phyloP scores from a whole-genome alignment of 2,329 filamentous ascomycete species.

The Annulohypoxylon truncatum region DNA sequence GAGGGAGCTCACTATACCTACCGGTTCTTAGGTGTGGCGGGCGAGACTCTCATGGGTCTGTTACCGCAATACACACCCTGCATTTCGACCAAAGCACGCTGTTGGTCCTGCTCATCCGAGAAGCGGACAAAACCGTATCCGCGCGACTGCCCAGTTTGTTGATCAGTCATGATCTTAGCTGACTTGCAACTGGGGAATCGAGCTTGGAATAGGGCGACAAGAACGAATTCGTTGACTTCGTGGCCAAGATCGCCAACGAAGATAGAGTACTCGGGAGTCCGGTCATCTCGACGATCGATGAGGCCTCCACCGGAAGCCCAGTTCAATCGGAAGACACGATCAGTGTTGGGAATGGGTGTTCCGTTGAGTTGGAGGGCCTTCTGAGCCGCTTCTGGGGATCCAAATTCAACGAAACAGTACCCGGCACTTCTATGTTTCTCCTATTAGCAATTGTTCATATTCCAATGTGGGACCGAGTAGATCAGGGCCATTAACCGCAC shows the following conservation, averaged over 20 bases:
- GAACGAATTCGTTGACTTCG: slow-evolving; percentile 97
- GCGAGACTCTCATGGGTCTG: slow-evolving; percentile 97
- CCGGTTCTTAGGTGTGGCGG: slow-evolving; percentile 95
- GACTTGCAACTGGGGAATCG: slow-evolving; percentile 98
- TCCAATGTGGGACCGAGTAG: not conserved
- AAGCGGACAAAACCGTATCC: slow-evolving; percentile 99
- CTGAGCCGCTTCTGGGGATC: slow-evolving; percentile 82
- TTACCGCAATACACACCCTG: slow-evolving; percentile 99
- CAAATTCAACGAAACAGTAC: slow-evolving; percentile 98
- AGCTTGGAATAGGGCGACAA: slow-evolving; percentile 96
- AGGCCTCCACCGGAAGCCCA: slow-evolving; percentile 98
- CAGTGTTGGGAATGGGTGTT: slow-evolving; percentile 89
- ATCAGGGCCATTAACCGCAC: not conserved
- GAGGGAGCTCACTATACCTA: slow-evolving; percentile 48
- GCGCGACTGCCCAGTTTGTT: slow-evolving; percentile 95
- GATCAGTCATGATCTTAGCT: slow-evolving; percentile 99
- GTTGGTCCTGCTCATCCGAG: slow-evolving; percentile 93
- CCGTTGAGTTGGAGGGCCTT: slow-evolving; percentile 95
- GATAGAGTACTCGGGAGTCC: slow-evolving; percentile 95
- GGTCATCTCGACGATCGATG: slow-evolving; percentile 94
- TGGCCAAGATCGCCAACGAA: slow-evolving; percentile 98
- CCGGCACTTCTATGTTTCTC: slow-evolving; percentile 81
- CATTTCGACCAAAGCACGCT: slow-evolving; percentile 96
- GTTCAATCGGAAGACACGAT: slow-evolving; percentile 97
- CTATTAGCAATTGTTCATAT: slow-evolving; percentile 37